A percentile compares a stretch with the other conserved stretches of the same genome.
phyloP scores from a whole-genome alignment of 495 filamentous ascomycete genomes.

The Trichoderma reesei region DNA sequence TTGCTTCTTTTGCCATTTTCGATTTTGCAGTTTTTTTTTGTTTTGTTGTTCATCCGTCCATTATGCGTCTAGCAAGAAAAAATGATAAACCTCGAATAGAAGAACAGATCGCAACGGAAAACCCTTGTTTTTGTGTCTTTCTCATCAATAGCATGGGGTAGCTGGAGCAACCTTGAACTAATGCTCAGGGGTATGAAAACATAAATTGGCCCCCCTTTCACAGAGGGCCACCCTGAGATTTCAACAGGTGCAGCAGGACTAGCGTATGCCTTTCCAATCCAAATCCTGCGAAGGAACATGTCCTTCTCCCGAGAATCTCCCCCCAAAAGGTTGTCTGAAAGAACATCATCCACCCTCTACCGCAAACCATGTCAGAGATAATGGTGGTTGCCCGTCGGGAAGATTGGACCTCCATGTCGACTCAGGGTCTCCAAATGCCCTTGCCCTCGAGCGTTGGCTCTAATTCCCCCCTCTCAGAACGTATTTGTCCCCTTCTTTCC shows the following conservation, averaged over 20 bases:
- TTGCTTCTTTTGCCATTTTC: background rate
- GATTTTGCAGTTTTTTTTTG: no score
- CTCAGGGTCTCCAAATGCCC: conserved; percentile 2
- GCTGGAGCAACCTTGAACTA: background rate
- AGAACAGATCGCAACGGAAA: background rate
- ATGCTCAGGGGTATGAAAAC: conserved; percentile 4
- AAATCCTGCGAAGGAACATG: background rate
- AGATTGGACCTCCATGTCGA: background rate
- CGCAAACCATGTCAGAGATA: background rate
- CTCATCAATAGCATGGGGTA: conserved; percentile 8
- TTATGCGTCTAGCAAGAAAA: background rate
- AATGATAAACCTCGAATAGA: background rate
- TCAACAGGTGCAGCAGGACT: background rate
- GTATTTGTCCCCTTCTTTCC: background rate
- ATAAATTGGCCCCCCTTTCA: background rate
- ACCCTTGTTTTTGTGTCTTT: background rate
- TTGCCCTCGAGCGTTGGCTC: background rate
- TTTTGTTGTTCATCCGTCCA: background rate
- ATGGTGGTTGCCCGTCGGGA: background rate
- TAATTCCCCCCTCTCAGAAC: background rate
- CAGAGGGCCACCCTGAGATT: background rate
- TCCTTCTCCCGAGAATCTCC: background rate
- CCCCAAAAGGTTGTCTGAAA: background rate
- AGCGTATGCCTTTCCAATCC: background rate
- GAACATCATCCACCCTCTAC: background rate